Base-by-base conservation (phyloP, 2,329 filamentous ascomycete genomes). In the Exophiala sideris region DNA sequence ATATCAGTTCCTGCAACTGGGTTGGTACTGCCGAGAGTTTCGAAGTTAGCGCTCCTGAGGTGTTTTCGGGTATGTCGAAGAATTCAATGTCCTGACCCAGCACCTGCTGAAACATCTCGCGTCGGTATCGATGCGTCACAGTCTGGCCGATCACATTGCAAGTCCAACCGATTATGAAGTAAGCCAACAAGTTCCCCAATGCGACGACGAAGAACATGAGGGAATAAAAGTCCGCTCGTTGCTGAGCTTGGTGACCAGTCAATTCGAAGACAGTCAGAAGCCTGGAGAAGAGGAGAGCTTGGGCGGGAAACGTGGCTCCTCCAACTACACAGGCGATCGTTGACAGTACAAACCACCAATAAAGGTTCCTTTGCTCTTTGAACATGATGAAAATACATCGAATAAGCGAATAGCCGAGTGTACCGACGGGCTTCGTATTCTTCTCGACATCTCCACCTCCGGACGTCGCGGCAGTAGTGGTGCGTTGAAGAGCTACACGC, bases 141-240 rank as follows among this genome's bases (percentile, higher is more conserved):
- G 50, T 50, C 51, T 71, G 65, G 14, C 63, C 64, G 33, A 68
- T 60, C 35, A 62, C 39, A 56, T 69, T 67, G 45, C 64, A 64
- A 1, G 56, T 36, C 59, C 60, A 68, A 3, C 73, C 71, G 16
- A 76, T 60, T 5, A 66, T 47, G 38, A 71, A 73, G 58, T 76
- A 76, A 2, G 67, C 65, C 1, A 73, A 16, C 2, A 70, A 65
- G 32, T 70, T 68, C 3, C 62, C 71, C 14, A 71, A 64, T 7
- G 75, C 73, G 38, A 75, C 60, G 1, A 77, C 66, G 48, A 76
- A 74, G 45, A 77, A 77, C 73, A 78, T 76, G 7, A 74, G 69
- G 3, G 73, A 65, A 66, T 68, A 77, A 57, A 77, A 76, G 54
- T 76, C 70, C 6, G 70, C 74, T 46, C 62, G 57, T 8, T 63